Conservation (phyloP, 2,329 filamentous ascomycete genomes). For the Fusarium xylarioides region DNA sequence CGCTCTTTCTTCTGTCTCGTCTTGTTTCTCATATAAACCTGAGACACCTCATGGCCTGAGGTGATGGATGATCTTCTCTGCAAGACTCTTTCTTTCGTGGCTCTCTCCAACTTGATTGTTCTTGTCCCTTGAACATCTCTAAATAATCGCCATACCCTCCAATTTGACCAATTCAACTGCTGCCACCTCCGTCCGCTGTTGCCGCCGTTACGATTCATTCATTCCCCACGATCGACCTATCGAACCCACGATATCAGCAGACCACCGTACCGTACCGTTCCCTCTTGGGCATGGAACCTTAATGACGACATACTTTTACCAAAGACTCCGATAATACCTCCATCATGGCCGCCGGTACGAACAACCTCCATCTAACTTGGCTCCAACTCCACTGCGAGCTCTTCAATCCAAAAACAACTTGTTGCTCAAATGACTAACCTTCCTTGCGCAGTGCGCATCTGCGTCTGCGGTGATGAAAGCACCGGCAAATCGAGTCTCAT, state of each 20-base stretch:
- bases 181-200: not conserved
- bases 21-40: not conserved
- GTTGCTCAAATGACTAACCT: slow-evolving; percentile 25
- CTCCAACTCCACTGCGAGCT: not conserved
- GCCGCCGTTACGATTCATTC: slow-evolving; percentile 8
- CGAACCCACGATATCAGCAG: slow-evolving; percentile 18
- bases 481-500: slow-evolving; percentile 95
- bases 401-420: not conserved
- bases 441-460: slow-evolving; percentile 75
- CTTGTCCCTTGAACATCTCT: not conserved
- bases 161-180: not conserved
- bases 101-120: slow-evolving; percentile 3
- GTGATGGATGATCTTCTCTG: slow-evolving; percentile 1
- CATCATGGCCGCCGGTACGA: slow-evolving; percentile 43
- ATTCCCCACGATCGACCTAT: slow-evolving; percentile 11
- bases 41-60: slow-evolving; percentile 8
- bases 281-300: slow-evolving; percentile 33
- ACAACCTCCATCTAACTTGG: slow-evolving; percentile 5
- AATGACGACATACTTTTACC: slow-evolving; percentile 27
- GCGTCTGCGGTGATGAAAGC: slow-evolving; percentile 95
- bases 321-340: slow-evolving; percentile 23
- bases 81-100: slow-evolving; percentile 3
- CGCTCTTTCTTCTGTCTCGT: not conserved
- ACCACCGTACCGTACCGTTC: slow-evolving; percentile 1
- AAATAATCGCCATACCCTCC: not conserved